phyloP scores from a whole-genome alignment of 805 yeast genomes.

The Candida tallmaniae region DNA sequence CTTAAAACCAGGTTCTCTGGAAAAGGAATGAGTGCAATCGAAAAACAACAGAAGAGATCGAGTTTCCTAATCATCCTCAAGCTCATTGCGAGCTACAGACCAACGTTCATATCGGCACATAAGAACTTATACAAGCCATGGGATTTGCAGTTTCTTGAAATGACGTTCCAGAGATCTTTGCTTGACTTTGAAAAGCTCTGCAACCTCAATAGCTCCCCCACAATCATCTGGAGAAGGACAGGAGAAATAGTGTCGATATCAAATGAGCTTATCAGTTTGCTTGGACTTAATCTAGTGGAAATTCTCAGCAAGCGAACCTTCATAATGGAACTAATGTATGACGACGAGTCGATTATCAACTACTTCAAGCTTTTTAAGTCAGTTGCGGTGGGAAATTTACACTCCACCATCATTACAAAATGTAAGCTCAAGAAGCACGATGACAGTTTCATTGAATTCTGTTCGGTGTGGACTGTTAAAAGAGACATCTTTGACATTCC shows the following conservation, averaged over 20 bases:
- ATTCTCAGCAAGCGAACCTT: conserved; percentile 56
- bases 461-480: conserved; percentile 82
- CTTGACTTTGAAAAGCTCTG: conserved; percentile 42
- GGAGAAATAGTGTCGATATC: conserved; percentile 82
- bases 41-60: conserved; percentile 25
- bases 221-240: conserved; percentile 81
- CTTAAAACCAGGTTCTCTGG: conserved; percentile 55
- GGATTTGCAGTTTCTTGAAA: conserved; percentile 53
- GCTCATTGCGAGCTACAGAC: conserved; percentile 62
- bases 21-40: conserved; percentile 29
- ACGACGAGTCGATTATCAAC: conserved; percentile 66
- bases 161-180: conserved; percentile 41
- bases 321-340: conserved; percentile 73
- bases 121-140: conserved; percentile 62
- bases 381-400: conserved; percentile 65
- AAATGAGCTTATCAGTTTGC: conserved; percentile 64
- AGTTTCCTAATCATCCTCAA: conserved; percentile 44
- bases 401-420: conserved; percentile 47
- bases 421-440: conserved; percentile 39
- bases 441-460: conserved; percentile 49
- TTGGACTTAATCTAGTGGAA: conserved; percentile 59
- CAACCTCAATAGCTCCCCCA: conserved; percentile 64
- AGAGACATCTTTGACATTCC: conserved; percentile 83
- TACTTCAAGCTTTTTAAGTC: conserved; percentile 70
- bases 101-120: conserved; percentile 74